Evolutionary conservation across 1,284 basidiomycete species (phyloP), one percentile per base, ranked within the genome.

Genomic region (Irpex sp.): DNA sequence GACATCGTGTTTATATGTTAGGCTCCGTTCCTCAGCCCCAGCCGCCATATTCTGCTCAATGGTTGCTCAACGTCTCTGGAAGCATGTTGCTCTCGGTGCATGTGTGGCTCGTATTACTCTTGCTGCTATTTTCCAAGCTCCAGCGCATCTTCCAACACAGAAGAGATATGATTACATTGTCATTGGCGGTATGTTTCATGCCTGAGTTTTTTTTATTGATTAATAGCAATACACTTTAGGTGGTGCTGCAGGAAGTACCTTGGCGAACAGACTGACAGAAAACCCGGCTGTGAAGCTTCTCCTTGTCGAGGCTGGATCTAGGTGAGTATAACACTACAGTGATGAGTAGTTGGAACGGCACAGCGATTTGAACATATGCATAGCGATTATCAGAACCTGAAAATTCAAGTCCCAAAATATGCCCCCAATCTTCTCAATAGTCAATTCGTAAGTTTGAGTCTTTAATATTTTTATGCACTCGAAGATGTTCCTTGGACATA

Each of bases 251-350:
- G 59, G 59, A 8, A 21, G 46, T 8, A 49, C 53, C 31, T 49
- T 60, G 11, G 59, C 59, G 17, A 60, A 54, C 33, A 43, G 59
- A 21, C 59, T 60, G 13, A 60, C 43, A 19, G 59, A 60, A 49
- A 46, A 60, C 31, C 3, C 2, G 11, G 21, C 35, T 31, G 36
- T 35, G 3, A 33, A 33, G 7, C 33, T 60, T 11, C 26, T 54
- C 8, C 53, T 54, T 26, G 26, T 54, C 17, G 53, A 54, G 53
- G 53, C 53, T 31, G 53, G 53, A 13, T 54, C 53, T 26, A 54
- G 53, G 53, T 54, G 17, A 8, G 49, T 51, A 7, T 8, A 26
- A 33, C 26, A n/a, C 17, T 54, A n/a, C 53, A n/a, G 5, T 31
- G 21, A 26, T 51, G 2, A 26, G 11, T 33, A 31, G 9, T 54